Base-by-base conservation (phyloP, 192 early-diverging fungal genomes). In the Funneliformis mosseae region DNA sequence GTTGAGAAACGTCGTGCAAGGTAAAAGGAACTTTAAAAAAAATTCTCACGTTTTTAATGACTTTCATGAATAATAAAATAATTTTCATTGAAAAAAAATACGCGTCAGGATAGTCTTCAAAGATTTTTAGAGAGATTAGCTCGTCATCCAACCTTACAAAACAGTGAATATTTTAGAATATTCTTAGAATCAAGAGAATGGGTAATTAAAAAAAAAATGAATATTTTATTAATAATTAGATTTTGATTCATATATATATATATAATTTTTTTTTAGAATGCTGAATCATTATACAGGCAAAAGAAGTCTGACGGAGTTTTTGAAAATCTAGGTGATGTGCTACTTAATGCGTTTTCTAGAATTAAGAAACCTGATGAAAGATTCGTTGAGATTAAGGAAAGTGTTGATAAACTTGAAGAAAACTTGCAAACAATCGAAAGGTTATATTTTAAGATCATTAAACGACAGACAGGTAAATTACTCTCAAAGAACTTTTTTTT, bases 281-380 rank as follows among this genome's bases (percentile, higher is more conserved):
- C 80, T 73, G 85, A 83, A 59, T 70, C 78, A 33, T 75, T 83
- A 38, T 81, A 84, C 50, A 84, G 88, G 81, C 80, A 89, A 82
- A 81, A 88, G 80, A 82, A 79, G 72, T 75, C 83, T 21, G 86
- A 86, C 14, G 84, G 88, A 4, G 92, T 97, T 25, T 87, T 99
- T 72, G 96, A 97, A 43, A 92, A 87, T 61, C 83, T 99, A 33
- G 90, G 94, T 55, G 97, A 98, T 85, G 92, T 87, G 12, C 80
- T 99, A 28, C 66, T 99, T 43, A 97, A 96, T 81, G 93, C 95
- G 21, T 97, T 97, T 81, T 87, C 93, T 71, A 98, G 95, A 89
- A 91, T 97, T 77, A 94, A 92, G 80, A 94, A 95, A 77, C 93
- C 92, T 5, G 97, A 98, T 74, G 92, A 94, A 76, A 87, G 89